Conservation (phyloP, 306 rosid species). For the Prunus campanulata region DNA sequence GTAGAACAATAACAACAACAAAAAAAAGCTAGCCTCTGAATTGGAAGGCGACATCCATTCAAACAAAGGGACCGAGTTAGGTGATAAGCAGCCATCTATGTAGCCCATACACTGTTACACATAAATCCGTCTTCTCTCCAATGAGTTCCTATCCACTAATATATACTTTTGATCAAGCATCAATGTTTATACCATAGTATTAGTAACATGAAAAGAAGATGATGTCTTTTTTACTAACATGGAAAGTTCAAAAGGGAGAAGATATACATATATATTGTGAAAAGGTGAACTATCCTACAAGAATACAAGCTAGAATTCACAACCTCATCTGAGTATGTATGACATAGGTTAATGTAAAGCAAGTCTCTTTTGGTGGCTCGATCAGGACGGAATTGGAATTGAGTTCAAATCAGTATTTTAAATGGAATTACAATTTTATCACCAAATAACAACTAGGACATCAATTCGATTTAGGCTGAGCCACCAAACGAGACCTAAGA, state of each 20-base stretch:
- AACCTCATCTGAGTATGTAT: neutral
- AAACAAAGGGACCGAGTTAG: constrained; percentile 1
- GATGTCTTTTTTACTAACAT: neutral
- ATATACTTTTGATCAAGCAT: neutral
- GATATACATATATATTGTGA: neutral
- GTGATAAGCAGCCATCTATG: constrained; percentile 7
- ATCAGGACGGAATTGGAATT: too few relatives aligned
- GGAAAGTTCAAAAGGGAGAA: neutral
- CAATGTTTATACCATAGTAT: neutral
- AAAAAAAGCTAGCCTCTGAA: neutral
- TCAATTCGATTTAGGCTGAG: too few relatives aligned
- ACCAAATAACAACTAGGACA: too few relatives aligned
- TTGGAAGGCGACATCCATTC: constrained; percentile 9
- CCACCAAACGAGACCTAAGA: too few relatives aligned
- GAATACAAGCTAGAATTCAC: neutral
- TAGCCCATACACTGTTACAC: neutral
- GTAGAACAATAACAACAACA: neutral
- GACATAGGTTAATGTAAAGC: neutral
- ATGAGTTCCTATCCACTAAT: constrained; percentile 6
- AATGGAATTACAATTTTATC: too few relatives aligned
- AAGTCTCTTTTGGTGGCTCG: too few relatives aligned
- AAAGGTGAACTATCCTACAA: neutral
- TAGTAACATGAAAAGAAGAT: neutral
- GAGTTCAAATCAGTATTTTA: rapidly evolving
- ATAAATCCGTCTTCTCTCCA: constrained; percentile 9